Conservation (phyloP, 495 filamentous ascomycete species). For the Hypomontagnella monticulosa region DNA sequence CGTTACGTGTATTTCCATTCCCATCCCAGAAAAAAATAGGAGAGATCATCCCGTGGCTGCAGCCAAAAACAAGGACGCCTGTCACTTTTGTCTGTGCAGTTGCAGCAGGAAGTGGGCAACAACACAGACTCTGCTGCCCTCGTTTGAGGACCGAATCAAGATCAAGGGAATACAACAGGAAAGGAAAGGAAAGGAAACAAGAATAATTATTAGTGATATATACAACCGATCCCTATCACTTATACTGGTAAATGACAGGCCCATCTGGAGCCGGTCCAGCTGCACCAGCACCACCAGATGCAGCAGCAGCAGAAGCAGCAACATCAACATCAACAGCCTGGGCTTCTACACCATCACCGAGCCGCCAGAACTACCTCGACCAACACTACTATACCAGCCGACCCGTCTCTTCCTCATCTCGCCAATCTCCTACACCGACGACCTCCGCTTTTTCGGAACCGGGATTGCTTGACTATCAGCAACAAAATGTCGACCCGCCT, state of each 20-base stretch:
- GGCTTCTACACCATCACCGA: conserved; percentile 19
- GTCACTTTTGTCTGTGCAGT: conserved; percentile 36
- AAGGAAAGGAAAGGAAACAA: conserved; percentile 2
- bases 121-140: conserved; percentile 27
- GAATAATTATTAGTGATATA: conserved; percentile 23
- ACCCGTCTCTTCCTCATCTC: conserved; percentile 24
- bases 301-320: conserved; percentile 20
- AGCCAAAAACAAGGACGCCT: conserved; percentile 35
- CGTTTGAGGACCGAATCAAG: neutral
- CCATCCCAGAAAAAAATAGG: conserved; percentile 39
- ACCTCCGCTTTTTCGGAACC: conserved; percentile 43
- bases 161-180: conserved; percentile 1
- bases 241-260: conserved; percentile 40
- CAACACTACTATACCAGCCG: conserved; percentile 23
- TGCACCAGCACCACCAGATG: conserved; percentile 40
- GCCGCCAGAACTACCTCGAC: conserved; percentile 19
- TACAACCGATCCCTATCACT: conserved; percentile 19
- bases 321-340: neutral
- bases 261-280: conserved; percentile 40
- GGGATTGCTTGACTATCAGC: conserved; percentile 35
- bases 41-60: conserved; percentile 42
- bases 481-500: conserved; percentile 42
- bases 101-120: conserved; percentile 40
- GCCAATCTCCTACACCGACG: conserved; percentile 32
- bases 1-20: conserved; percentile 38